Evolutionary conservation across 2,329 filamentous ascomycete species (phyloP).

Genomic region (Botrytis squamosa): DNA sequence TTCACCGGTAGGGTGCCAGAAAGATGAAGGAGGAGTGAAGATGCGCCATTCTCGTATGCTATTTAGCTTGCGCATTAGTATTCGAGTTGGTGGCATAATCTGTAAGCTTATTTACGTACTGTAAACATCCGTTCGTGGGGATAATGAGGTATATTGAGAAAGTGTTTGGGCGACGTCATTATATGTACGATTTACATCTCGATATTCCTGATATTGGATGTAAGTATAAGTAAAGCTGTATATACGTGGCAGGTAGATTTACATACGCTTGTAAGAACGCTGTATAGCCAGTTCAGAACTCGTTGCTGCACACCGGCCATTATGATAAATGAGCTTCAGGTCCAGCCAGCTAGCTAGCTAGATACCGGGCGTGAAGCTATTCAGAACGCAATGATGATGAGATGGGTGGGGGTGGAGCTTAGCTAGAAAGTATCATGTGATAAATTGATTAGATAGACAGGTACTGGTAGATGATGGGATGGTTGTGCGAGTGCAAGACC

Average conservation of each 20-base stretch:
- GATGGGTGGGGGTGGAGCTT: neutral
- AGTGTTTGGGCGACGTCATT: conserved; percentile 84
- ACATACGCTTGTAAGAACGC: conserved; percentile 74
- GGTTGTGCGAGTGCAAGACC: neutral
- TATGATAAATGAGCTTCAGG: conserved; percentile 26
- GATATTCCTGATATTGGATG: conserved; percentile 70
- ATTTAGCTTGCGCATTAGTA: conserved; percentile 27
- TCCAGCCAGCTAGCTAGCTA: neutral
- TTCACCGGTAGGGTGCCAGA: conserved; percentile 85
- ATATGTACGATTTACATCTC: conserved; percentile 89
- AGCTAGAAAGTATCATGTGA: neutral
- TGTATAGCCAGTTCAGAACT: conserved; percentile 93
- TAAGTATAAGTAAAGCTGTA: conserved; percentile 18
- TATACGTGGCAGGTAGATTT: conserved; percentile 2
- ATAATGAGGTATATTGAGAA: conserved; percentile 73
- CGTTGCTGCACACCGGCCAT: conserved; percentile 74
- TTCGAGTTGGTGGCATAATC: neutral
- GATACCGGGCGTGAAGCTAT: conserved; percentile 10
- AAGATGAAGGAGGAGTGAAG: conserved; percentile 82
- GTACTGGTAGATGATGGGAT: neutral
- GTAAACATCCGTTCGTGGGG: conserved; percentile 89
- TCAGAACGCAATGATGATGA: neutral
- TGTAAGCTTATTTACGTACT: conserved; percentile 55
- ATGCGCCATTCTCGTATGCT: conserved; percentile 88
- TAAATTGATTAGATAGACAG: neutral